Conservation (phyloP, 2,329 filamentous ascomycete genomes). For the Tolypocladium ovalisporum region DNA sequence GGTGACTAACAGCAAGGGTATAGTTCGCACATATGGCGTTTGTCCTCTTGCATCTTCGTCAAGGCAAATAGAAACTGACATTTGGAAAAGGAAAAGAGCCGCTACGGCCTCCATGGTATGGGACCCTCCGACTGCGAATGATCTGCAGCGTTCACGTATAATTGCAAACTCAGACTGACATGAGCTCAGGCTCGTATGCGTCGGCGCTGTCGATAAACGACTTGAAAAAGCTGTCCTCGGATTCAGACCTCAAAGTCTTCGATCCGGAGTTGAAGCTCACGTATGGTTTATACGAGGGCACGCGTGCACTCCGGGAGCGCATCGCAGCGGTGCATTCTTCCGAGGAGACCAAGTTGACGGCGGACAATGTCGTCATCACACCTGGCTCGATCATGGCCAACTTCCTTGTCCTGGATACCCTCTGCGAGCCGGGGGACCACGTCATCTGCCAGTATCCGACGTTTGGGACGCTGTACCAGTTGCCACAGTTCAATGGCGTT, state of each 20-base stretch:
- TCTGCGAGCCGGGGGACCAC: conserved; percentile 53
- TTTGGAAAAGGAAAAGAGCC: background rate
- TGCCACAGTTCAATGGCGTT: conserved; percentile 61
- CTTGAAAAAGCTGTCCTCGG: background rate
- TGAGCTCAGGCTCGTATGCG: background rate
- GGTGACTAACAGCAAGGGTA: background rate
- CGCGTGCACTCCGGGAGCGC: background rate
- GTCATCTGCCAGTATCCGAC: conserved; percentile 75
- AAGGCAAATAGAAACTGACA: background rate
- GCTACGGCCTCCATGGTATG: background rate
- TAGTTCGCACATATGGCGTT: background rate
- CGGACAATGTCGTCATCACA: conserved; percentile 59
- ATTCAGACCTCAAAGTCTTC: background rate
- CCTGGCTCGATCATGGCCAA: conserved; percentile 71
- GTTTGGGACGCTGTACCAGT: conserved; percentile 70
- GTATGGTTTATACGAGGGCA: background rate
- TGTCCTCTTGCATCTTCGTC: background rate
- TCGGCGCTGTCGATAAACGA: background rate
- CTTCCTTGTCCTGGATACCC: conserved; percentile 57
- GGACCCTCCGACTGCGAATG: no score
- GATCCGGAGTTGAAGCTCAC: background rate
- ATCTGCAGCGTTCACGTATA: no score
- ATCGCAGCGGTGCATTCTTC: conserved; percentile 3
- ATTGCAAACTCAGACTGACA: background rate
- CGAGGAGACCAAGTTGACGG: background rate